Evolutionary conservation across 257 asterid genomes (phyloP), one percentile per base, ranked within the genome.

Genomic region (Ilex asprella): DNA sequence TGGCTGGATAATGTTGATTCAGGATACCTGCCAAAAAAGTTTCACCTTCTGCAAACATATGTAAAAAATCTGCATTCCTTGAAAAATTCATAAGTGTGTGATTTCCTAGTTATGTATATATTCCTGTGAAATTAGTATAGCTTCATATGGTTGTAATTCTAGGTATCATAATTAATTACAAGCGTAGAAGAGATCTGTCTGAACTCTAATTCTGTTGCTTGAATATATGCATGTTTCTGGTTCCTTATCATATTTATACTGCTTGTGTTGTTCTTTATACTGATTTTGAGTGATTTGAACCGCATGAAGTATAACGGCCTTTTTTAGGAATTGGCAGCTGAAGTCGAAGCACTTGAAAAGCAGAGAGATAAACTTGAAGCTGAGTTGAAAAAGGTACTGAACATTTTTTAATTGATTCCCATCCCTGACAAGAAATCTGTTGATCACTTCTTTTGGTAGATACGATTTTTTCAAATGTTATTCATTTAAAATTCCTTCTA

Each of bases 351-450:
- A 61, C 96, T 92, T 66, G 82, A 82, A 60, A 70, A 52, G 73
- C 82, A 77, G 77, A 86, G 77, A 73, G 79, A 72, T 35, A 87
- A 83, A 58, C 89, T 92, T 63, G 99, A 92, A 76, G 83, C 73
- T 43, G 85, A 85, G 74, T 78, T 89, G 70, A 80, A 68, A 66
- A 82, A 76, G 97, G 95, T 92, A 74, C 52, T 67, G 41, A 27
- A 43, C 29, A 39, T 67, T 69, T 59, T 6, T 44, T 73, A 30
- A 58, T 61, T 31, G 27, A 21, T 21, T 21, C 27, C 27, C 27
- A 21, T n/a, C 27, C 27, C 27, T 21, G 27, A 21, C 27, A 21
- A 21, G 27, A 21, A 21, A 21, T 21, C 27, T 21, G 27, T 21
- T 21, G 27, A 21, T 21, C 27, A 21, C 27, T 21, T 21, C 27